Evolutionary conservation across 495 filamentous ascomycete genomes (phyloP).

Genomic region (Lichina pygmaea): DNA sequence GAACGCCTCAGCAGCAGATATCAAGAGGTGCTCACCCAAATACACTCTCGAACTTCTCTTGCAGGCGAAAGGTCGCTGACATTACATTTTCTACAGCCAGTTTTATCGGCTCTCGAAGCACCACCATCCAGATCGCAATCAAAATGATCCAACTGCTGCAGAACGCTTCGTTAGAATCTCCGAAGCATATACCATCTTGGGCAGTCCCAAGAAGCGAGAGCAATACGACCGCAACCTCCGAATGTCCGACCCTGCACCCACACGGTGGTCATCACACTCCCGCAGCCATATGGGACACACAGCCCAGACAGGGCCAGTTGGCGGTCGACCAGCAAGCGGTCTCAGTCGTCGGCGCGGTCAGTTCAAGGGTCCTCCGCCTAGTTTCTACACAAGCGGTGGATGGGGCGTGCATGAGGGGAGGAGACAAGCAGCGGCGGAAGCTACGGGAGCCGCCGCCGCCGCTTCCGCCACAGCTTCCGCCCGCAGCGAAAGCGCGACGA

Average conservation of each 20-base stretch:
- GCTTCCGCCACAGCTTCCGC: not conserved
- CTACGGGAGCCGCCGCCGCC: conserved; percentile 1
- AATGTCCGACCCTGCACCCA: conserved; percentile 10
- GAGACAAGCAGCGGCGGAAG: conserved; percentile 5
- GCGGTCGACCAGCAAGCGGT: conserved; percentile 52
- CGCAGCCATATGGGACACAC: conserved; percentile 6
- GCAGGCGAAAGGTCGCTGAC: not conserved
- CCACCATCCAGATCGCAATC: conserved; percentile 89
- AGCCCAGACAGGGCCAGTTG: conserved; percentile 14
- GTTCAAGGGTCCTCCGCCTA: conserved; percentile 69
- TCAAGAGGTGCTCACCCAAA: conserved; percentile 46
- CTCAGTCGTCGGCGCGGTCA: conserved; percentile 45
- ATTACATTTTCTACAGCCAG: conserved; percentile 20
- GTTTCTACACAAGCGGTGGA: conserved; percentile 59
- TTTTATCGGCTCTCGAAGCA: conserved; percentile 81
- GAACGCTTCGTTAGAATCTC: conserved; percentile 61
- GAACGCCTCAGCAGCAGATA: conserved; percentile 41
- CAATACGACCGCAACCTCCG: conserved; percentile 50
- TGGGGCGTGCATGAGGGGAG: conserved; percentile 25
- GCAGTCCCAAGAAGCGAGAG: conserved; percentile 38
- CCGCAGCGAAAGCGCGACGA: too few relatives aligned
- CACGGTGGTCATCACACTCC: conserved; percentile 4
- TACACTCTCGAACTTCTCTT: not conserved
- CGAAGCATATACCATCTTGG: conserved; percentile 64
- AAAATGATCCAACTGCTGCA: conserved; percentile 38